Percentiles rank a stretch among this genome's conserved stretches.
phyloP scores from a whole-genome alignment of 2,329 filamentous ascomycete species.

The Calycina marina region DNA sequence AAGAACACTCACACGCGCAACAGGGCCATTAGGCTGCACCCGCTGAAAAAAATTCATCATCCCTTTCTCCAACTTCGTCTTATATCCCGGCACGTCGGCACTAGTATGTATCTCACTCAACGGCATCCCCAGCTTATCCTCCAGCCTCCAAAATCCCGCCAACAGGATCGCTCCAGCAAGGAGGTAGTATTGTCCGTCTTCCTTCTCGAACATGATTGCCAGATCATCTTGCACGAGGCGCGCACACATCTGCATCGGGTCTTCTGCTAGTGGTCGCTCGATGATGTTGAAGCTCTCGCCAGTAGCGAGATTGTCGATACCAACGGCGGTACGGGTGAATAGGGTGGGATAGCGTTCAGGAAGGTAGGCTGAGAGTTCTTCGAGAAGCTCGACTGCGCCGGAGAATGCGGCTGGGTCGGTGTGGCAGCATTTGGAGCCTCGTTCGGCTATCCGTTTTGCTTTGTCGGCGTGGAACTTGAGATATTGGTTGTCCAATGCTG shows the following conservation, averaged over 20 bases:
- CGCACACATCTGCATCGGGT: slow-evolving; percentile 63
- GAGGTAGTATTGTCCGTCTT: slow-evolving; percentile 69
- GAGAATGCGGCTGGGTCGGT: slow-evolving; percentile 58
- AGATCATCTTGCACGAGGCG: slow-evolving; percentile 70
- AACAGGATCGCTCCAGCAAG: slow-evolving; percentile 63
- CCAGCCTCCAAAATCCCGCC: slow-evolving; percentile 69
- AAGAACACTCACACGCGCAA: slow-evolving; percentile 24
- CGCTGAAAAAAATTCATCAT: slow-evolving; percentile 74
- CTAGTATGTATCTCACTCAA: slow-evolving; percentile 67
- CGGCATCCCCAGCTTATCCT: slow-evolving; percentile 69
- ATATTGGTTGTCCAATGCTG: slow-evolving; percentile 69
- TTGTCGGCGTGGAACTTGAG: slow-evolving; percentile 61
- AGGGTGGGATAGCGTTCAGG: slow-evolving; percentile 61
- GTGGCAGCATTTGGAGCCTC: slow-evolving; percentile 50
- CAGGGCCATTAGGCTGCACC: slow-evolving; percentile 50
- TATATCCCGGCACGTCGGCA: slow-evolving; percentile 60
- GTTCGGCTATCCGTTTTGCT: slow-evolving; percentile 47
- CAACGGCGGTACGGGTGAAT: slow-evolving; percentile 46
- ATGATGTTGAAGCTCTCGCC: slow-evolving; percentile 57
- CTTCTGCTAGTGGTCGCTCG: slow-evolving; percentile 50
- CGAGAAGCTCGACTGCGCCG: slow-evolving; percentile 60
- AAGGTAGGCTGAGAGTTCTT: slow-evolving; percentile 58
- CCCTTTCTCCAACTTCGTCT: slow-evolving; percentile 56
- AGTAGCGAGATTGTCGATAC: slow-evolving; percentile 57
- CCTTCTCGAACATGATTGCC: slow-evolving; percentile 65